phyloP scores from a whole-genome alignment of 2,329 filamentous ascomycete genomes.

The Aurifilum marmelostoma region DNA sequence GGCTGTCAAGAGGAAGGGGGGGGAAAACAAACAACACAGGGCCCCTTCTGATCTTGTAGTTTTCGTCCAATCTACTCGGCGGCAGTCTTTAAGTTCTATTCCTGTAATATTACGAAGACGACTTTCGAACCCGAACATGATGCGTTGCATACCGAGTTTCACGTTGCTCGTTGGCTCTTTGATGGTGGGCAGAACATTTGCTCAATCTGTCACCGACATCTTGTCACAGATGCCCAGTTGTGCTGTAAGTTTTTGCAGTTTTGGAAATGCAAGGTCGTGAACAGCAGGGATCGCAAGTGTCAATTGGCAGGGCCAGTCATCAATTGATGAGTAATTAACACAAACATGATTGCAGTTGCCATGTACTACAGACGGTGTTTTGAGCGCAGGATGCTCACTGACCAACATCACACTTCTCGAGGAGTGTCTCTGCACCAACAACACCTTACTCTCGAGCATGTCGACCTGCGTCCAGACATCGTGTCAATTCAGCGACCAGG shows the following conservation, averaged over 20 bases:
- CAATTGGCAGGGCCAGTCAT: too few relatives aligned
- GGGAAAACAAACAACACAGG: too few relatives aligned
- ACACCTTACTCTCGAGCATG: background rate
- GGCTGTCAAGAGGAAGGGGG: background rate
- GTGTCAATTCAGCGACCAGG: background rate
- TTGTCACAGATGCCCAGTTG: background rate
- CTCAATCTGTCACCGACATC: background rate
- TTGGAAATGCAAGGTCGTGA: background rate
- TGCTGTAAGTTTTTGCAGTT: constrained; percentile 1
- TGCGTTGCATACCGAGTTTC: background rate
- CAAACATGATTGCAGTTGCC: background rate
- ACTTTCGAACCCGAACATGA: background rate
- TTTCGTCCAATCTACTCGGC: background rate
- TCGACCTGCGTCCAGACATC: constrained; percentile 6
- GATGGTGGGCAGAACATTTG: background rate
- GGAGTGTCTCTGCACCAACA: background rate
- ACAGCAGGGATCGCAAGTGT: too few relatives aligned
- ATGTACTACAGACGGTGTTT: background rate
- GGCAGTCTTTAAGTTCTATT: background rate
- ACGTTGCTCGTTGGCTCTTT: background rate
- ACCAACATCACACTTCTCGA: background rate
- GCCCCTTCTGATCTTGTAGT: background rate
- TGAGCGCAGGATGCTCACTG: background rate
- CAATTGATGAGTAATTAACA: background rate
- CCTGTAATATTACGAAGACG: background rate